phyloP scores from a whole-genome alignment of 305 asterid genomes.

The Stenogyne calaminthoides region DNA sequence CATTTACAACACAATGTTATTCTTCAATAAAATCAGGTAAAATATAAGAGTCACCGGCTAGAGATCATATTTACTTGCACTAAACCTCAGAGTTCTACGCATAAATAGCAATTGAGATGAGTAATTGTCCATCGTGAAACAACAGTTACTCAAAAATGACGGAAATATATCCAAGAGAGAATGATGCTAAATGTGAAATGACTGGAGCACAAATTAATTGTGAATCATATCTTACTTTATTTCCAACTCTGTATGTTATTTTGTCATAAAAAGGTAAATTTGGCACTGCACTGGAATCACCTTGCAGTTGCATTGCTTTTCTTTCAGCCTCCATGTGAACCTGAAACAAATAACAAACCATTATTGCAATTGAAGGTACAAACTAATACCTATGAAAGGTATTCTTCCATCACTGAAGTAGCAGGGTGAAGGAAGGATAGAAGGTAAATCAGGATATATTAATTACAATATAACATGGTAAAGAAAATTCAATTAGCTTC shows the following conservation, averaged over 20 bases:
- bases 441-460: not conserved
- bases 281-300: slow-evolving; percentile 46
- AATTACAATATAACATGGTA: not conserved
- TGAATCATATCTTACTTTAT: slow-evolving; percentile 55
- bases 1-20: not conserved
- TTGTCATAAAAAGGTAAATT: slow-evolving; percentile 58
- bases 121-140: not conserved
- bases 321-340: slow-evolving; percentile 96
- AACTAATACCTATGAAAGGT: not conserved
- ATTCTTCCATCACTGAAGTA: not conserved
- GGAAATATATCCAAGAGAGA: slow-evolving; percentile 5
- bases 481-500: not conserved
- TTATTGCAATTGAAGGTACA: slow-evolving; percentile 7
- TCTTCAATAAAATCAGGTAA: not conserved
- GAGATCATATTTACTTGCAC: too few relatives aligned
- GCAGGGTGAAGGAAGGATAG: slow-evolving; percentile 16
- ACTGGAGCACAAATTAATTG: slow-evolving; percentile 1
- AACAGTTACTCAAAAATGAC: slow-evolving; percentile 7
- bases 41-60: not conserved
- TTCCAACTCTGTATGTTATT: slow-evolving; percentile 86
- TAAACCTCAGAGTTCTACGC: not conserved
- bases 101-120: not conserved
- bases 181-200: slow-evolving; percentile 22
- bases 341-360: slow-evolving; percentile 46
- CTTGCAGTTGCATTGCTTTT: slow-evolving; percentile 63